Evolutionary conservation across 2,329 filamentous ascomycete genomes (phyloP).

Genomic region (Aureobasidium sp.): DNA sequence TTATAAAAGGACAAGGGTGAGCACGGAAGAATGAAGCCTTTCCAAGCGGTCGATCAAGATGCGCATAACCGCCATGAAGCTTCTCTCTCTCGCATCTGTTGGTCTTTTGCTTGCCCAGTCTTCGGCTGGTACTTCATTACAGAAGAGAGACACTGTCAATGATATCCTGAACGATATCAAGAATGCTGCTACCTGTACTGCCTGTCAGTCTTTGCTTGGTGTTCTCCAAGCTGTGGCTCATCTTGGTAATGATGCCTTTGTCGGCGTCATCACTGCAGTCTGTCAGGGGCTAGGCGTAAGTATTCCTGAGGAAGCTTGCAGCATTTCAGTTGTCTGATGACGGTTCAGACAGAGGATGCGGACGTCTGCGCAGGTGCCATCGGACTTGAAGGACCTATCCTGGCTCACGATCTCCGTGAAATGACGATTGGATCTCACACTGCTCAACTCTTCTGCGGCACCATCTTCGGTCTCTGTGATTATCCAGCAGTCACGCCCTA

Average conservation of each 20-base stretch:
- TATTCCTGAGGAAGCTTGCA: neutral
- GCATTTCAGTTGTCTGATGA: neutral
- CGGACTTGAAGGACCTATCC: slow-evolving; percentile 46
- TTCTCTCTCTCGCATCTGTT: neutral
- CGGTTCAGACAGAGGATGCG: slow-evolving; percentile 38
- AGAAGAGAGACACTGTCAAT: slow-evolving; percentile 12
- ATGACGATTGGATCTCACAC: slow-evolving; percentile 45
- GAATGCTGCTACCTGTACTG: slow-evolving; percentile 23
- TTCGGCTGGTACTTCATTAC: neutral
- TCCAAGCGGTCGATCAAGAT: neutral
- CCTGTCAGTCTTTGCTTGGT: slow-evolving; percentile 32
- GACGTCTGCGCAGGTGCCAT: slow-evolving; percentile 52
- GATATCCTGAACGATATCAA: slow-evolving; percentile 10
- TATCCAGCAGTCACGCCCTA: slow-evolving; percentile 42
- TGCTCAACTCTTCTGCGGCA: slow-evolving; percentile 46
- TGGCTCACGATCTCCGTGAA: slow-evolving; percentile 44
- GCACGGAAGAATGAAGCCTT: neutral
- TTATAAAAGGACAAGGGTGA: slow-evolving; percentile 2
- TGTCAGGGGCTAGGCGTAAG: slow-evolving; percentile 33
- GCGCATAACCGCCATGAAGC: neutral
- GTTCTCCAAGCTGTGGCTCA: slow-evolving; percentile 40
- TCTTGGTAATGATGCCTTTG: slow-evolving; percentile 39
- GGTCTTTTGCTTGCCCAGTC: neutral
- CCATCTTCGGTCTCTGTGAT: slow-evolving; percentile 48
- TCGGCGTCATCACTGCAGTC: slow-evolving; percentile 32